Base-by-base conservation (phyloP, 495 filamentous ascomycete genomes). In the Tuber borchii region DNA sequence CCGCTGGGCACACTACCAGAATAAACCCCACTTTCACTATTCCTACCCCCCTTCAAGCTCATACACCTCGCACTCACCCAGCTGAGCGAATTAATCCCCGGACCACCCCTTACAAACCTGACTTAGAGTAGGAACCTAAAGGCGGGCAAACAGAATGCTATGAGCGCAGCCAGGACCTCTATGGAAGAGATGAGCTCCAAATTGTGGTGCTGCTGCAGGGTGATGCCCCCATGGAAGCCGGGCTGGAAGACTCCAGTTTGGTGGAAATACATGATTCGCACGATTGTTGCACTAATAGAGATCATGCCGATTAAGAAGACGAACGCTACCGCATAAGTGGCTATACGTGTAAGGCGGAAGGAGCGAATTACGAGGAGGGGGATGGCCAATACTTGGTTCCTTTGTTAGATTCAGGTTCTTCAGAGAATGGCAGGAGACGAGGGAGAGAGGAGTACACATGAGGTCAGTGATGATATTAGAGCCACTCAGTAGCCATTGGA, bases 341-440 rank as follows among this genome's bases (percentile, higher is more conserved):
- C 56, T 65, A 65, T 34, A 14, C 56, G 56, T 16, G 56, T 65
- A 14, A 65, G 56, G 56, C 56, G 56, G 56, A 65, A 65, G 26
- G 56, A 65, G 56, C 56, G 56, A 16, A 65, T 65, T 34, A 65
- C 56, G 26, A 65, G 56, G 56, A 65, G 56, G 56, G 56, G 56
- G 12, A 65, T 26, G 0, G 56, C 56, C 56, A 65, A 34, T 26
- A 65, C 56, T 65, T 31, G 31, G 22, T 56, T 65, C 6, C 1
- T n/a, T 5, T 26, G 48, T 56, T 4, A 56, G 48, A 56, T 56
- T n/a, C 22, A 8, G 8, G 48, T 6, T 48, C 7, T n/a, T 51
- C n/a, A n/a, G n/a, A 17, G 14, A n/a, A 34, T 14, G 10, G 56
- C 31, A 61, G 2, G 26, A 17, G 26, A 34, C 8, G 12, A 61